These are phyloP conservation scores for Sclerotinia nivalis DNA, from an alignment of 2,329 filamentous ascomycete genomes.

Conservation along the genomic window DNA sequence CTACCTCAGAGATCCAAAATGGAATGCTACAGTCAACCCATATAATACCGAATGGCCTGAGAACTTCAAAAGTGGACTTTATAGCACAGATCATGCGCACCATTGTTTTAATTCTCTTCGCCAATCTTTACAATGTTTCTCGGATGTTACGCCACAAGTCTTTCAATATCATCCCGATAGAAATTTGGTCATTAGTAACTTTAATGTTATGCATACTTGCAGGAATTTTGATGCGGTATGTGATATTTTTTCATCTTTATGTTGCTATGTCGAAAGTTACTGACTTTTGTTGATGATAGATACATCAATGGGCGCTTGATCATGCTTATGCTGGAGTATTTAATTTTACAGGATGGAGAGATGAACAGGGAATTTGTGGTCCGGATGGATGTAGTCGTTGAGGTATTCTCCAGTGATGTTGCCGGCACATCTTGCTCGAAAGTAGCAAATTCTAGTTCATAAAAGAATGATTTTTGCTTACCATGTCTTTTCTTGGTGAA, in stretches of 20 bases:
- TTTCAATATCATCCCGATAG: no score
- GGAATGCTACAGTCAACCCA: not conserved
- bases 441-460: not conserved
- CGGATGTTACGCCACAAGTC: no score
- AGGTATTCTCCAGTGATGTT: not conserved
- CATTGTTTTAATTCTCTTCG: no score
- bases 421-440: not conserved
- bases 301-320: not conserved
- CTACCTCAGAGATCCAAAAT: not conserved
- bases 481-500: no score
- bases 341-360: not conserved
- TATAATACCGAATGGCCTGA: not conserved
- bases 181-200: no score
- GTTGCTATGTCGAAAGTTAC: not conserved
- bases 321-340: not conserved
- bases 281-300: not conserved
- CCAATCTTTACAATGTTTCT: no score
- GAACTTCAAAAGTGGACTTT: not conserved
- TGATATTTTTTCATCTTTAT: not conserved
- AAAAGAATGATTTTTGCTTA: not conserved
- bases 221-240: no score
- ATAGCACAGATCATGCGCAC: no score
- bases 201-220: no score
- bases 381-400: not conserved
- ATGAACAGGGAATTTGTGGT: not conserved